These are phyloP conservation scores for Fusarium pininemorale DNA, from an alignment of 2,329 filamentous ascomycete genomes.

Conservation along the genomic window DNA sequence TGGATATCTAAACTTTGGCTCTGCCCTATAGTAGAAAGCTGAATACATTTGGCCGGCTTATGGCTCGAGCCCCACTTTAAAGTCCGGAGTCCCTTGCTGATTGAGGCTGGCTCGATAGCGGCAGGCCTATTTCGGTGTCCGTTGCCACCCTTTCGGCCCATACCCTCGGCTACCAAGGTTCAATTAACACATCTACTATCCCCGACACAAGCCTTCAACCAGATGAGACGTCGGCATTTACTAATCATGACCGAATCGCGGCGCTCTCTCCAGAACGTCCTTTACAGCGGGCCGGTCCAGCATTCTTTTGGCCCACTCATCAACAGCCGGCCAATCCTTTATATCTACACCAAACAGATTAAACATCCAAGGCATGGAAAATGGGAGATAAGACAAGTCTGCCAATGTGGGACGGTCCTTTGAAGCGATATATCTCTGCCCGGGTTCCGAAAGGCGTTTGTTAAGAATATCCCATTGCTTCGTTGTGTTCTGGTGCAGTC, in stretches of 20 bases:
- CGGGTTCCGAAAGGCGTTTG: neutral
- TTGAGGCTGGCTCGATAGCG: neutral
- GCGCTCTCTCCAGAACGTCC: neutral
- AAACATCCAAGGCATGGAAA: neutral
- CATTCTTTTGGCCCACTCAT: neutral
- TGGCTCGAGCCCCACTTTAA: neutral
- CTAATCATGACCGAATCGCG: neutral
- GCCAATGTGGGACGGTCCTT: neutral
- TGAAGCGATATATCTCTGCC: neutral
- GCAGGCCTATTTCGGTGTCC: neutral
- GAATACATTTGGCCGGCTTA: neutral
- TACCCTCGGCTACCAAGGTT: neutral
- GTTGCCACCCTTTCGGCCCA: neutral
- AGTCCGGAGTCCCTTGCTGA: neutral
- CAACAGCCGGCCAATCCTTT: neutral
- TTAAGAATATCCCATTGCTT: neutral
- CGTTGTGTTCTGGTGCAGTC: neutral
- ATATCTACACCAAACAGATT: neutral
- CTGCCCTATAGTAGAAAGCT: no score
- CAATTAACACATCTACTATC: neutral
- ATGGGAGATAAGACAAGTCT: neutral
- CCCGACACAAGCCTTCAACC: no score
- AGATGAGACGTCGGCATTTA: no score
- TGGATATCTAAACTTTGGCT: neutral
- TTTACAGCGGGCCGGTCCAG: neutral